Evolutionary conservation across 2,329 filamentous ascomycete genomes (phyloP), one percentile per base, ranked within the genome.

Genomic region (Colletotrichum caudatum): DNA sequence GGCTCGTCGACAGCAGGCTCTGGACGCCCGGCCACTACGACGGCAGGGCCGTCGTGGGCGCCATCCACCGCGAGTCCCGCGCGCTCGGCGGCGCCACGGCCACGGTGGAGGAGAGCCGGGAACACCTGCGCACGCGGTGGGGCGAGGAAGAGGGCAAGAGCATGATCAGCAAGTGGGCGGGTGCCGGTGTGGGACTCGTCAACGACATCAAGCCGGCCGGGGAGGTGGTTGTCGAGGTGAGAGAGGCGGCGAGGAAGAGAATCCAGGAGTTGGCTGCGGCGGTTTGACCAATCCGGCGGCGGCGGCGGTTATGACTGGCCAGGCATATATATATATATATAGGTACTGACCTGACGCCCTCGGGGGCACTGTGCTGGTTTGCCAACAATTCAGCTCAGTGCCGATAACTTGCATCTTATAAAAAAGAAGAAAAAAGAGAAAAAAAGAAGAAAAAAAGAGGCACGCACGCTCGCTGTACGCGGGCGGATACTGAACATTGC

Each of bases 21-120:
- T 86, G 84, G 84, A 81, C 82, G 2, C 74, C 75, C 5, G 75
- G 81, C 1, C 85, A 85, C 70, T 86, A 85, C 70, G 84, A 86
- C 48, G 84, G 84, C 0, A 79, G 84, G n/a, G 82, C 81, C 29
- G 78, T 86, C 59, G 75, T 82, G 12, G 78, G 78, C 1, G 77
- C 81, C 11, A 80, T 83, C 3, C 84, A 84, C 53, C 75, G 79
- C 23, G 82, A 82, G 69, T 82, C 83, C 64, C 69, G 80, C 0
- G 78, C 76, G 0, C 69, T 71, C 18, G 69, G 69, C 1, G 69
- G 69, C 5, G 39, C 54, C 37, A 66, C 66, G 39, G 56, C 70
- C 18, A 69, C 70, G 16, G 66, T 72, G 11, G 81, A 85, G 51
- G 83, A 86, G 54, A 84, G 85, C 72, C 76, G 79, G 48, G 76